Percentiles rank a stretch among this genome's conserved stretches.
phyloP scores from a whole-genome alignment of 495 filamentous ascomycete species.

The Glonium stellatum region DNA sequence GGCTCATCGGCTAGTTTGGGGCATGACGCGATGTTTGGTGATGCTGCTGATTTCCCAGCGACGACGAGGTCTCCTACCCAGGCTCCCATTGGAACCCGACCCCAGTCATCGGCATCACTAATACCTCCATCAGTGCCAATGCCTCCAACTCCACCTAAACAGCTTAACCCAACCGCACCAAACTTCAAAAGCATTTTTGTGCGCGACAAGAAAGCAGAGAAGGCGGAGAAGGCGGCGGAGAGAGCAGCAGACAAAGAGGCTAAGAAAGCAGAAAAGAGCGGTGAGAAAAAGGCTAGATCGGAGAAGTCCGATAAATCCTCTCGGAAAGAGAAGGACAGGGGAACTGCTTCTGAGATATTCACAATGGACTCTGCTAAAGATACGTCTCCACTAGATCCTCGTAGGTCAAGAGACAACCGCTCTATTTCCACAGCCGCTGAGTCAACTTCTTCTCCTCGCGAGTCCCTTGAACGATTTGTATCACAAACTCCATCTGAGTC shows the following conservation, averaged over 20 bases:
- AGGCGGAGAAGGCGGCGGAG: conserved; percentile 19
- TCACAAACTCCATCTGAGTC: conserved; percentile 30
- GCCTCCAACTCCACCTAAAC: conserved; percentile 19
- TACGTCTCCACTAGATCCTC: conserved; percentile 27
- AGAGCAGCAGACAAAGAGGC: conserved; percentile 16
- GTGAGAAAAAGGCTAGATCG: conserved; percentile 23
- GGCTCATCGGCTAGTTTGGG: conserved; percentile 29
- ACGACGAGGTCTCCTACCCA: conserved; percentile 29
- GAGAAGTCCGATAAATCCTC: conserved; percentile 22
- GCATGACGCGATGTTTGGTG: conserved; percentile 30
- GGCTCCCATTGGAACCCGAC: conserved; percentile 37
- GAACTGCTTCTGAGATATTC: conserved; percentile 5
- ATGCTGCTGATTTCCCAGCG: conserved; percentile 28
- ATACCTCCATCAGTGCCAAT: conserved; percentile 13
- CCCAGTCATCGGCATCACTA: conserved; percentile 25
- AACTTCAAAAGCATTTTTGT: conserved; percentile 36
- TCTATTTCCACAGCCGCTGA: conserved; percentile 33
- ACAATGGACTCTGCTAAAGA: conserved; percentile 19
- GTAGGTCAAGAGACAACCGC: conserved; percentile 31
- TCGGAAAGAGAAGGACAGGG: conserved; percentile 27
- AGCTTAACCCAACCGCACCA: conserved; percentile 37
- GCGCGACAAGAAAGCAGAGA: conserved; percentile 19
- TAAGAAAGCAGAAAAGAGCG: not conserved
- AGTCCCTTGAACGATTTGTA: conserved; percentile 28
- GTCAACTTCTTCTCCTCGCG: conserved; percentile 22